phyloP scores from a whole-genome alignment of 305 asterid genomes.

The Fraxinus sp. region DNA sequence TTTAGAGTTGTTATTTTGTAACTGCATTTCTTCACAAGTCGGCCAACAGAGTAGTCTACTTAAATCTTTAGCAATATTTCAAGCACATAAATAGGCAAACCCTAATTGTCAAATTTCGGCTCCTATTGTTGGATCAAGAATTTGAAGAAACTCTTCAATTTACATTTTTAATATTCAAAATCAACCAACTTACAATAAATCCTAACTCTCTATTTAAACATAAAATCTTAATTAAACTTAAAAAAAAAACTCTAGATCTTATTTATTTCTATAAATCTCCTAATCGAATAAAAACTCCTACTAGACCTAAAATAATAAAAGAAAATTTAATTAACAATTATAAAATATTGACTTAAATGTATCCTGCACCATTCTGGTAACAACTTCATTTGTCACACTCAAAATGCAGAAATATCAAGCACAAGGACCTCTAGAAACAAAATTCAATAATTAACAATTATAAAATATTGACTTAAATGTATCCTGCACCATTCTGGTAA shows the following conservation, averaged over 20 bases:
- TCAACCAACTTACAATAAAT: background rate
- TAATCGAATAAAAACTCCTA: background rate
- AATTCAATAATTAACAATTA: background rate
- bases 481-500: background rate
- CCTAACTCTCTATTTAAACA: background rate
- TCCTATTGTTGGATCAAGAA: background rate
- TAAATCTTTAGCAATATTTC: background rate
- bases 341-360: background rate
- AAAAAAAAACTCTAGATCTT: background rate
- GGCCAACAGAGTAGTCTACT: background rate
- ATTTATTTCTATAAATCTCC: background rate
- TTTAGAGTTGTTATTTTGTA: background rate
- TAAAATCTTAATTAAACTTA: background rate
- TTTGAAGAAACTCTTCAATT: background rate
- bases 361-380: background rate
- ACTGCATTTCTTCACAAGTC: background rate
- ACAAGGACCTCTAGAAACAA: background rate
- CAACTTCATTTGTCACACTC: background rate
- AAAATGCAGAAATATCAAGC: background rate
- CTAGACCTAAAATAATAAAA: background rate
- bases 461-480: background rate
- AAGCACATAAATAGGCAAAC: background rate
- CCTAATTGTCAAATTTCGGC: background rate
- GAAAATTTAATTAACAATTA: background rate
- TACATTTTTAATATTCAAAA: background rate